Conservation (phyloP, 306 rosid species). For the Acacia acuminata region DNA sequence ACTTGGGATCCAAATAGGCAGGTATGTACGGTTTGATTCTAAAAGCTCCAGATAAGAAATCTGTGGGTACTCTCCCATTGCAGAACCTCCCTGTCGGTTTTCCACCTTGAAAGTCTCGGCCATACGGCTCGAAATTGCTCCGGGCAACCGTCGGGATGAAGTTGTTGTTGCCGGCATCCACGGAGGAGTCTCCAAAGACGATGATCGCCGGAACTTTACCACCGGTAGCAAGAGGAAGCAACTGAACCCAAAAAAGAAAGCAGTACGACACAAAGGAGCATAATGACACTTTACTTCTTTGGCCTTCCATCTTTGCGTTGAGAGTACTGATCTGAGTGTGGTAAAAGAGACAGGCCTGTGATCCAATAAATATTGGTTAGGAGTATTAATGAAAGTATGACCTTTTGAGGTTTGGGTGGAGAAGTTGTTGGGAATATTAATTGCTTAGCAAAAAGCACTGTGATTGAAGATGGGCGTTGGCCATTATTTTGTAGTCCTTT, state of each 20-base stretch:
- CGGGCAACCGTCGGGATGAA: slow-evolving; percentile 74
- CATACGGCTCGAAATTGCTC: slow-evolving; percentile 91
- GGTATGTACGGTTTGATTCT: slow-evolving; percentile 64
- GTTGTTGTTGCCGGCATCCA: slow-evolving; percentile 95
- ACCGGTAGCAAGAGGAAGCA: not conserved
- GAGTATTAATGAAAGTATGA: slow-evolving; percentile 37
- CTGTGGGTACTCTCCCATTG: slow-evolving; percentile 80
- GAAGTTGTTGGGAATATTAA: slow-evolving; percentile 55
- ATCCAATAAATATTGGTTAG: slow-evolving; percentile 40
- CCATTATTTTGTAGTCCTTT: not conserved
- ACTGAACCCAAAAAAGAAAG: slow-evolving; percentile 26
- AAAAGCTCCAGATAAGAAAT: slow-evolving; percentile 68
- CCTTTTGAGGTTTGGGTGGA: slow-evolving; percentile 37
- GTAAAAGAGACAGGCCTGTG: slow-evolving; percentile 14
- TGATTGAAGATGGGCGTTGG: not conserved
- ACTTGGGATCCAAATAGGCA: slow-evolving; percentile 82
- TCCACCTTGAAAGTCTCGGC: slow-evolving; percentile 79
- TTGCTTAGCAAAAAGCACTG: not conserved
- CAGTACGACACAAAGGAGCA: slow-evolving; percentile 24
- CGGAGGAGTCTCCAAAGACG: slow-evolving; percentile 91
- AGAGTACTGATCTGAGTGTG: slow-evolving; percentile 3
- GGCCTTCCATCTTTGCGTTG: slow-evolving; percentile 24
- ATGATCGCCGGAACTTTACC: slow-evolving; percentile 58
- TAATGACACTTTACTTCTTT: slow-evolving; percentile 14
- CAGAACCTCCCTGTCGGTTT: slow-evolving; percentile 83